Conservation (phyloP, 2,329 filamentous ascomycete genomes). For the Scedosporium boydii region DNA sequence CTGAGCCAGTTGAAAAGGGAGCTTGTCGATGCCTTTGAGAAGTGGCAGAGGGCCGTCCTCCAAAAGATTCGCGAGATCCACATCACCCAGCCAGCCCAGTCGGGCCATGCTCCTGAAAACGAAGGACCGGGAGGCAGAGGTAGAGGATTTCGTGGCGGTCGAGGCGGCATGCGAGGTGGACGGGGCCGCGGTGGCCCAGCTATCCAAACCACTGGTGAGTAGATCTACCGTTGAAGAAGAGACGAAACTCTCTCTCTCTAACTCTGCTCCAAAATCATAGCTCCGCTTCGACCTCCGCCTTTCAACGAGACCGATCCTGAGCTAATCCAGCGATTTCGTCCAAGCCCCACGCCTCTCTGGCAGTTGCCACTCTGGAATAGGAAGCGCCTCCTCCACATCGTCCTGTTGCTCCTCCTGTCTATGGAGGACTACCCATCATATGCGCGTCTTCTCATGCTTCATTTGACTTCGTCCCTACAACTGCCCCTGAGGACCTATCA, state of each 20-base stretch:
- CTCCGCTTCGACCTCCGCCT: constrained; percentile 29
- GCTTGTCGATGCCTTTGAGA: constrained; percentile 61
- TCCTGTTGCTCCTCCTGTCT: constrained; percentile 64
- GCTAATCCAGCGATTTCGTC: constrained; percentile 43
- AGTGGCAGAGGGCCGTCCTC: constrained; percentile 67
- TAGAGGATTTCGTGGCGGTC: constrained; percentile 14
- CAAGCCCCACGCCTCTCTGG: constrained; percentile 51
- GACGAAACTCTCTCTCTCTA: neutral
- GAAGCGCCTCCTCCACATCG: constrained; percentile 58
- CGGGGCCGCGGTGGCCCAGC: constrained; percentile 11
- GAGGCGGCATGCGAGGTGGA: constrained; percentile 22
- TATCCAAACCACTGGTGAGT: constrained; percentile 15
- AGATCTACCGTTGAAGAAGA: neutral
- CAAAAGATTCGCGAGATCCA: constrained; percentile 61
- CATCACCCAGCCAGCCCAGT: constrained; percentile 29
- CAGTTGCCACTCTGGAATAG: constrained; percentile 51
- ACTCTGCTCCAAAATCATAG: constrained; percentile 12
- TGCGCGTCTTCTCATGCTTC: constrained; percentile 61
- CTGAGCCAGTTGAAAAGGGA: constrained; percentile 61
- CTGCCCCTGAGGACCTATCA: constrained; percentile 55
- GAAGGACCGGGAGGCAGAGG: neutral
- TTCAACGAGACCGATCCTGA: constrained; percentile 33
- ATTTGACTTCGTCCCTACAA: constrained; percentile 61
- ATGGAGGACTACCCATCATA: constrained; percentile 69
- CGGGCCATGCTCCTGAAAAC: neutral